Base-by-base conservation (phyloP, 108 stramenopile species). In the Fragilaria radians region DNA sequence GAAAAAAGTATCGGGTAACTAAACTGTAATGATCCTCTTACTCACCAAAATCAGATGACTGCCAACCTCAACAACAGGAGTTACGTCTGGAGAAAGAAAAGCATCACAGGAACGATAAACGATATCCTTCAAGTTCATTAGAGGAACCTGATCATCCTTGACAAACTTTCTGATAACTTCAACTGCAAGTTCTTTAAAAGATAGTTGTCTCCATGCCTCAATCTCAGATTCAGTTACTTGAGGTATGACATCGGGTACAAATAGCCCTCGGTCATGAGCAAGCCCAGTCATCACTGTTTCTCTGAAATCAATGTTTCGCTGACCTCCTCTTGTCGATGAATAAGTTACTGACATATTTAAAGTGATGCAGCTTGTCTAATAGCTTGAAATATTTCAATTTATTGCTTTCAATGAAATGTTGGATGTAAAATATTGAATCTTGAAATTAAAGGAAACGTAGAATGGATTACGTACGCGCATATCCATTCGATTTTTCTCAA, bases 281-380 rank as follows among this genome's bases (percentile, higher is more conserved):
- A 98, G 74, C 45, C 98, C 98, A 23, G 82, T 88, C 85, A 98
- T 90, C 3, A 98, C 98, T 27, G 87, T 96, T 17, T 80, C 65
- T 29, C 93, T 89, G 74, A 98, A 98, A 67, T 79, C 78, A 33
- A 95, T 54, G 55, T 77, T 70, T 62, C 72, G 74, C 63, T 94
- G 88, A 18, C 78, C 80, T 24, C 97, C 97, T 30, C 97, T 87
- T 0, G 97, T 98, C 24, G 93, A 93, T 57, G 84, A 86, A 79
- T 98, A 98, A 19, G 91, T 93, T 46, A 88, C 63, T 56, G 89
- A 85, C 26, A 62, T 28, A 28, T 25, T 9, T 27, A 5, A n/a
- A n/a, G n/a, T n/a, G n/a, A n/a, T n/a, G n/a, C n/a, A n/a, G n/a
- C n/a, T n/a, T n/a, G n/a, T n/a, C n/a, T n/a, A n/a, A n/a, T n/a